Evolutionary conservation across 208 protist genomes (phyloP), one percentile per base, ranked within the genome.

Genomic region (Leishmania lainsoni): DNA sequence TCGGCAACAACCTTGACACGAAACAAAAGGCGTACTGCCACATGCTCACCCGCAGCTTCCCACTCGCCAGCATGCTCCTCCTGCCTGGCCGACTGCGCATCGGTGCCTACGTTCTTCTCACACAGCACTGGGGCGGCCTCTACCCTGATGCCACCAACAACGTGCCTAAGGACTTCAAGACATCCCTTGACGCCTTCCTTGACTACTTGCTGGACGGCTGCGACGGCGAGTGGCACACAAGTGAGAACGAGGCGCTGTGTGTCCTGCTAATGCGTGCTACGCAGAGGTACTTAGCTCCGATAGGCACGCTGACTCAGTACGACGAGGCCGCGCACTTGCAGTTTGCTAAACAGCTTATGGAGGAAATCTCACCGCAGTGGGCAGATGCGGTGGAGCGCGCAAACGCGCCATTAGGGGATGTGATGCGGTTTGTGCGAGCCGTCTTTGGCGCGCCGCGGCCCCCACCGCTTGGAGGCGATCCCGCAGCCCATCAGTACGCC

Each of bases 41-140:
- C 35, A 87, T 94, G 80, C 80, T 93, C 17, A 87, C 83, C 5
- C 75, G 83, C 61, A 91, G 87, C 71, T 79, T 94, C 71, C 84
- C 87, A 16, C 52, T 84, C 75, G 85, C 90, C 4, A 59, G 58
- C 14, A 76, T 81, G 45, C 79, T 95, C 52, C 66, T 90, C 32
- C 66, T 92, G 29, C 89, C 87, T 26, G 77, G 72, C 17, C 70
- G 90, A 2, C 81, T 91, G 84, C 81, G 87, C 72, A 81, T 93
- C 48, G 90, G 86, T 17, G 75, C 79, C 26, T 87, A 85, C 76
- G 45, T 85, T 6, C 75, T 92, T 8, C 78, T 81, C 26, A 39
- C 58, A 51, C 69, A 45, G 26, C 81, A 85, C 81, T 92, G 89
- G 86, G 39, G 71, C 52, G 58, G 65, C 26, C 78, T 76, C n/a